Conservation (phyloP, 805 yeast species). For the Tetrapisispora iriomotensis region DNA sequence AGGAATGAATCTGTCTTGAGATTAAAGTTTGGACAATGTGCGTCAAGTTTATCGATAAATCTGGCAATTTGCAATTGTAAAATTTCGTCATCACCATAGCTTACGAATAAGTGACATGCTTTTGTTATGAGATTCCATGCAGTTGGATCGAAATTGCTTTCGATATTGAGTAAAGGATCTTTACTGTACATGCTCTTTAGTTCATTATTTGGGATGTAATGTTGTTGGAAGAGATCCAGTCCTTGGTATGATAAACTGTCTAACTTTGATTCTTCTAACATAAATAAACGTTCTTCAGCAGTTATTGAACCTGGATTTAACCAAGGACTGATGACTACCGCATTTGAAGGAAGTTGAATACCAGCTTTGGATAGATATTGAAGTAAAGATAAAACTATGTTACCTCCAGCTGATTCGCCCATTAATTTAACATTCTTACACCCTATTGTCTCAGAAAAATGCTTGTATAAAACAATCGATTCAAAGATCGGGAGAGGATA, state of each 20-base stretch:
- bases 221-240: conserved; percentile 3
- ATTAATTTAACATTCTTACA: conserved; percentile 11
- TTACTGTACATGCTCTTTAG: not conserved
- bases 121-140: conserved; percentile 12
- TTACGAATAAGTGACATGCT: conserved; percentile 8
- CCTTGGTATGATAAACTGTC: conserved; percentile 12
- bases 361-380: conserved; percentile 5
- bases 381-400: conserved; percentile 12
- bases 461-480: conserved; percentile 8
- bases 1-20: conserved; percentile 1
- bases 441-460: conserved; percentile 4
- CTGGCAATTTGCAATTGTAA: conserved; percentile 12
- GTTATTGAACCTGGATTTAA: conserved; percentile 11
- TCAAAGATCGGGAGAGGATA: conserved; percentile 14
- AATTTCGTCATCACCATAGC: conserved; percentile 20
- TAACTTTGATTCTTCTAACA: conserved; percentile 2
- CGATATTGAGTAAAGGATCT: conserved; percentile 14
- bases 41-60: conserved; percentile 6
- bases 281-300: conserved; percentile 3
- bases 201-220: conserved; percentile 1
- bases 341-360: conserved; percentile 11
- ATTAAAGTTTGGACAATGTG: conserved; percentile 2
- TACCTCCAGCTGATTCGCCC: conserved; percentile 27
- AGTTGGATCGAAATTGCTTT: conserved; percentile 10
- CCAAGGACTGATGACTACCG: conserved; percentile 23